Base-by-base conservation (phyloP, 1,284 basidiomycete species). In the Pyrrhoderma lamaoense region DNA sequence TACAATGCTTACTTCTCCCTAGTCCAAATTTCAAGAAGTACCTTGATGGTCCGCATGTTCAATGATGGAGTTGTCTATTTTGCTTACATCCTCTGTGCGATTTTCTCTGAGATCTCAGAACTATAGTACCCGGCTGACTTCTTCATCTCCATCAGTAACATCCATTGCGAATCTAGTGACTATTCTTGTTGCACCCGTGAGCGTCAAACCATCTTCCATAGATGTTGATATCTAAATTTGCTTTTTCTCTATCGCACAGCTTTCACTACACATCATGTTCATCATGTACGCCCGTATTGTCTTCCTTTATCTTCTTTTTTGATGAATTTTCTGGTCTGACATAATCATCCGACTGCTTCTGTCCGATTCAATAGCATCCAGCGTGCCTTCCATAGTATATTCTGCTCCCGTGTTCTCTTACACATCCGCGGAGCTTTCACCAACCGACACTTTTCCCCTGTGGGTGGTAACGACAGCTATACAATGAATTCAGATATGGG, bases 361-460 rank as follows among this genome's bases (percentile, higher is more conserved):
- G 9, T 40, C 13, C 21, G 19, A 37, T 31, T 11, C 27, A 40
- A 42, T 34, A 54, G 53, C 23, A 42, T 44, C 8, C 53, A 54
- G 36, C 47, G 53, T 13, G 47, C 50, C 5, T 34, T 54, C 34
- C 53, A 54, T 35, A 54, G 53, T 44, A 51, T 54, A 8, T 48
- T 54, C 47, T 54, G 53, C 38, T 39, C 47, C 18, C 53, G 53
- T n/a, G 53, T 54, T 2, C 48, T 54, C 8, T 18, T 54, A 5
- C 53, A 54, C 22, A 54, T 54, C 44, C 53, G 53, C 11, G 53
- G 53, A 8, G 53, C 53, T 19, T 54, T 50, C 36, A 51, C 53
- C 7, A 54, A 54, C 36, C 23, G 14, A 27, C 35, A 27, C 42
- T 52, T 39, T 3, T 31, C 11, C 25, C 42, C n/a, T 31, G 27